Evolutionary conservation across 257 asterid species (phyloP).

Genomic region (Lavandula angustifolia): DNA sequence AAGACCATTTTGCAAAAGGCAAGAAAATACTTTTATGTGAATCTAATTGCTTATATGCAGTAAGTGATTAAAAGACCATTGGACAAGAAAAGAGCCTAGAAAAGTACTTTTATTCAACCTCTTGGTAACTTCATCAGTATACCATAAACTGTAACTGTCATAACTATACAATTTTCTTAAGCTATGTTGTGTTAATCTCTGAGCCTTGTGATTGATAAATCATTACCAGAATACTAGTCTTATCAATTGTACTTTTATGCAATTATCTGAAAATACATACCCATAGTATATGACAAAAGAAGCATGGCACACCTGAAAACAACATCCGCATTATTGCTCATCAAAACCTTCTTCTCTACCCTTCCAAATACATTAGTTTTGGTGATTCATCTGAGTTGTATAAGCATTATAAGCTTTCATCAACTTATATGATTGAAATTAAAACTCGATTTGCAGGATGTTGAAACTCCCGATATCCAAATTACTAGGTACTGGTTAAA

Average conservation of each 20-base stretch:
- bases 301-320: slow-evolving; percentile 8
- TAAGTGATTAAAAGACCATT: slow-evolving; percentile 8
- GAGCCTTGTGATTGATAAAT: slow-evolving; percentile 1
- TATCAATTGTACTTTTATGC: slow-evolving; percentile 16
- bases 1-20: slow-evolving; percentile 80
- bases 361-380: slow-evolving; percentile 1
- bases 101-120: slow-evolving; percentile 20
- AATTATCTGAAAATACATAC: slow-evolving; percentile 18
- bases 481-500: slow-evolving; percentile 55
- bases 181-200: slow-evolving; percentile 6
- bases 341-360: neutral
- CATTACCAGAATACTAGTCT: neutral
- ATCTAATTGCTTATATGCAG: slow-evolving; percentile 17
- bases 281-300: slow-evolving; percentile 14
- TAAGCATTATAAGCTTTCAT: slow-evolving; percentile 10
- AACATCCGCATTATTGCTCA: slow-evolving; percentile 5
- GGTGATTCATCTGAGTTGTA: slow-evolving; percentile 13
- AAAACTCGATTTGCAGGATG: slow-evolving; percentile 71
- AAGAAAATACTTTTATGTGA: slow-evolving; percentile 12
- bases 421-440: slow-evolving; percentile 27
- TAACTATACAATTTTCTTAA: neutral
- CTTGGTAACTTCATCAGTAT: slow-evolving; percentile 10
- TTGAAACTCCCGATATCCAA: slow-evolving; percentile 52
- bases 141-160: neutral
- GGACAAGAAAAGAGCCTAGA: slow-evolving; percentile 13